phyloP scores from a whole-genome alignment of 2,329 filamentous ascomycete species.

The Aspergillus tanneri region DNA sequence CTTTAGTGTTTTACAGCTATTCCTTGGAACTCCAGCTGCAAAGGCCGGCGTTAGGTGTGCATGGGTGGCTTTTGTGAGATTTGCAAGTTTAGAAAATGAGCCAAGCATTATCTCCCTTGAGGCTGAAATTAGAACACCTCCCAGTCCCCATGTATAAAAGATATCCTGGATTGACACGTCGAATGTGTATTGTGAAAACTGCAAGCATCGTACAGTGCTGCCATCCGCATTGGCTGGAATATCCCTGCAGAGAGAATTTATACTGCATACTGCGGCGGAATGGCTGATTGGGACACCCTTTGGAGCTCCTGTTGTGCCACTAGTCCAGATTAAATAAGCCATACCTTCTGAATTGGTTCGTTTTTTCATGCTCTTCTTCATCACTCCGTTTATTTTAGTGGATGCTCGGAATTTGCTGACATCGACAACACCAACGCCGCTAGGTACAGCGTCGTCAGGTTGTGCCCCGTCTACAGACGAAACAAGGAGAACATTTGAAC shows the following conservation, averaged over 20 bases:
- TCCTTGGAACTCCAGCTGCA: slow-evolving; percentile 28
- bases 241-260: slow-evolving; percentile 34
- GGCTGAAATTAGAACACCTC: slow-evolving; percentile 28
- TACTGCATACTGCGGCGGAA: slow-evolving; percentile 36
- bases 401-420: slow-evolving; percentile 22
- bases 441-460: slow-evolving; percentile 27
- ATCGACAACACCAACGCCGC: slow-evolving; percentile 29
- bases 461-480: slow-evolving; percentile 23
- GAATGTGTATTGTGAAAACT: slow-evolving; percentile 42
- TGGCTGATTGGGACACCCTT: slow-evolving; percentile 43
- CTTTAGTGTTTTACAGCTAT: slow-evolving; percentile 30
- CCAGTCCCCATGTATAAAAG: slow-evolving; percentile 33
- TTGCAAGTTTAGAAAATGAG: slow-evolving; percentile 28
- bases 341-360: slow-evolving; percentile 19
- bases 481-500: slow-evolving; percentile 30
- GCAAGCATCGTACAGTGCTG: slow-evolving; percentile 34
- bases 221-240: slow-evolving; percentile 31
- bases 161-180: slow-evolving; percentile 42
- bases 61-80: slow-evolving; percentile 29
- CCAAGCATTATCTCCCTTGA: slow-evolving; percentile 31
- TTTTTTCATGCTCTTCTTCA: background rate
- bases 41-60: slow-evolving; percentile 36
- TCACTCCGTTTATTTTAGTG: background rate
- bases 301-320: slow-evolving; percentile 38
- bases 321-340: slow-evolving; percentile 44